Percentiles rank a stretch among this genome's conserved stretches.
Evolutionary conservation across 169 alveolate species (phyloP).

Genomic region (Cryptosporidium andersoni): DNA sequence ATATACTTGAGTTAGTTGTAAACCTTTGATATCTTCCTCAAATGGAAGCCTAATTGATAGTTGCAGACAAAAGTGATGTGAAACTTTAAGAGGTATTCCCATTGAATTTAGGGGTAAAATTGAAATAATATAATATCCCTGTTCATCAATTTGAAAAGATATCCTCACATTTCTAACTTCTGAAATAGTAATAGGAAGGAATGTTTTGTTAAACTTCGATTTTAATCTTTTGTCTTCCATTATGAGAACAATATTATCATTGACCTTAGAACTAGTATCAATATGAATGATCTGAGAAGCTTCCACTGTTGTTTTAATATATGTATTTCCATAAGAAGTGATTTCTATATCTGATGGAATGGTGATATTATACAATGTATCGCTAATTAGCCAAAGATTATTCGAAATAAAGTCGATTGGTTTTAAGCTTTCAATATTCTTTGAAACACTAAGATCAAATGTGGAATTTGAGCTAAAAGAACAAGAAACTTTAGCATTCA

Average conservation of each 20-base stretch:
- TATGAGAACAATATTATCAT: neutral
- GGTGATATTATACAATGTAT: conserved; percentile 14
- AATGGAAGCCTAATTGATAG: no score
- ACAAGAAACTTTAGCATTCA: conserved; percentile 25
- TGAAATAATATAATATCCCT: conserved; percentile 1
- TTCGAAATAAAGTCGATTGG: conserved; percentile 21
- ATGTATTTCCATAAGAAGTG: neutral
- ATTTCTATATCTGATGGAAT: conserved; percentile 4
- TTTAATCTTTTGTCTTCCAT: conserved; percentile 5
- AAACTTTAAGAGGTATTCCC: conserved; percentile 13
- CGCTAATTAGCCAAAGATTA: conserved; percentile 19
- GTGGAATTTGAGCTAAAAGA: conserved; percentile 3
- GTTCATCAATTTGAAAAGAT: neutral
- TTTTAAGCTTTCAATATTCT: conserved; percentile 2
- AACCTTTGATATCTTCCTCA: no score
- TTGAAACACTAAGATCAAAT: conserved; percentile 4
- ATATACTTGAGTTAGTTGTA: no score
- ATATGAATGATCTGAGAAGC: conserved; percentile 11
- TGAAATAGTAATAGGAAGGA: conserved; percentile 14
- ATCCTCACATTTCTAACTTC: conserved; percentile 1
- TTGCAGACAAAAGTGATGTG: no score
- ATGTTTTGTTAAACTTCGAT: neutral
- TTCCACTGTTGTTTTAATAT: neutral
- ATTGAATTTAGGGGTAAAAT: conserved; percentile 19
- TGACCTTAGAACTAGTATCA: conserved; percentile 2